A percentile compares a stretch with the other conserved stretches of the same genome.
Evolutionary conservation across 768 basidiomycete species (phyloP).

Genomic region (Termitomyces heimii): DNA sequence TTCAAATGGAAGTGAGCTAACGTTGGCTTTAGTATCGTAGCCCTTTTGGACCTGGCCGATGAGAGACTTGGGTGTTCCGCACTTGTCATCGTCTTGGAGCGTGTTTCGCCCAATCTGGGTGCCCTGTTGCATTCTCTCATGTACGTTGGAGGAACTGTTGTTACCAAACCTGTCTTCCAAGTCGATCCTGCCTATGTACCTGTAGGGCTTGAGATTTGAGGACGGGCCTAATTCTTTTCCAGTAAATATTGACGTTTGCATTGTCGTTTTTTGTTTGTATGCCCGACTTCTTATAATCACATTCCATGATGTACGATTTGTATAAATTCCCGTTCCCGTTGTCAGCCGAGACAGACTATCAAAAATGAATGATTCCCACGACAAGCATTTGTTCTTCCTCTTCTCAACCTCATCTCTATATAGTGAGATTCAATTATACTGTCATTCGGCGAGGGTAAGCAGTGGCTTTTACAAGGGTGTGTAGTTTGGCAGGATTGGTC

Average conservation of each 20-base stretch:
- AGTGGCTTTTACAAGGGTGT: neutral
- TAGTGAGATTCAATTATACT: neutral
- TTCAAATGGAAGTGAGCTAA: conserved; percentile 5
- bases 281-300: neutral
- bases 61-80: conserved; percentile 75
- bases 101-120: conserved; percentile 62
- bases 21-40: conserved; percentile 59
- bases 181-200: conserved; percentile 75
- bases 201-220: conserved; percentile 78
- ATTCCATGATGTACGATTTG: neutral
- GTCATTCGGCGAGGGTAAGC: neutral
- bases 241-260: neutral
- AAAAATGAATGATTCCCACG: conserved; percentile 5
- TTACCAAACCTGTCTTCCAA: conserved; percentile 75
- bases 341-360: neutral
- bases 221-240: neutral
- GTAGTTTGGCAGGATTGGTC: neutral
- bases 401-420: neutral
- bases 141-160: conserved; percentile 86
- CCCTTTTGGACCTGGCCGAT: conserved; percentile 82
- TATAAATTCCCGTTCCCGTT: neutral
- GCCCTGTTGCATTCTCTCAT: conserved; percentile 83
- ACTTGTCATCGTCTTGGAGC: conserved; percentile 76
- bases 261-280: neutral
- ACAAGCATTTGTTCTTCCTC: neutral